Evolutionary conservation across 768 basidiomycete genomes (phyloP).

Genomic region (Hericium coralloides): DNA sequence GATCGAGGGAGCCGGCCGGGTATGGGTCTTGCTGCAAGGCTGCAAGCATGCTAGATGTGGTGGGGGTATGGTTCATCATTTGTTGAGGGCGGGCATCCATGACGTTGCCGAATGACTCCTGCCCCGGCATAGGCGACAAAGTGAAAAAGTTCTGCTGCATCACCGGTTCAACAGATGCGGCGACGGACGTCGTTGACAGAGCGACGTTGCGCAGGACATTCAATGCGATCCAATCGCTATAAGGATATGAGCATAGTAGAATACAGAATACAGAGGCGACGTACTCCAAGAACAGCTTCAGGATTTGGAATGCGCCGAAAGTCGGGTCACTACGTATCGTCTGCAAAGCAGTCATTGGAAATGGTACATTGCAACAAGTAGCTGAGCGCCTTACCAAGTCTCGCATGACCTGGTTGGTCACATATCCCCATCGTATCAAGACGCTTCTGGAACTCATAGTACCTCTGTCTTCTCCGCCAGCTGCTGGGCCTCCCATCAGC

Average conservation of each 20-base stretch:
- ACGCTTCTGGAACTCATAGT: constrained; percentile 83
- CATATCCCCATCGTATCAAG: constrained; percentile 87
- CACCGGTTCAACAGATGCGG: constrained; percentile 84
- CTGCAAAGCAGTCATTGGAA: constrained; percentile 28
- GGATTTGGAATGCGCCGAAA: constrained; percentile 86
- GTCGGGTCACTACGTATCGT: constrained; percentile 89
- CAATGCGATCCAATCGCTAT: constrained; percentile 85
- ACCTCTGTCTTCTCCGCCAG: constrained; percentile 56
- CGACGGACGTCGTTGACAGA: constrained; percentile 84
- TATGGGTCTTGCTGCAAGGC: constrained; percentile 75
- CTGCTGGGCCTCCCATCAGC: constrained; percentile 63
- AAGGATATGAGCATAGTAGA: constrained; percentile 12
- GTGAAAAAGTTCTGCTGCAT: constrained; percentile 88
- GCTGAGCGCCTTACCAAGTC: constrained; percentile 54
- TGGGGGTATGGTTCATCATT: constrained; percentile 73
- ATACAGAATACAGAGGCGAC: constrained; percentile 22
- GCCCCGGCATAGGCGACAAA: constrained; percentile 83
- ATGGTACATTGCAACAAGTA: not conserved
- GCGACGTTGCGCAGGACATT: constrained; percentile 84
- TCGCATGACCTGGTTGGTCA: constrained; percentile 88
- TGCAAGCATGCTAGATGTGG: constrained; percentile 86
- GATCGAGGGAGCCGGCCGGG: constrained; percentile 56
- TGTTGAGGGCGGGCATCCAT: constrained; percentile 50
- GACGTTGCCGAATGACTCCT: constrained; percentile 58
- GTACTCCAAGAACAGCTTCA: constrained; percentile 86